Conservation (phyloP, 2,329 filamentous ascomycete species). For the Sporothrix inflata region DNA sequence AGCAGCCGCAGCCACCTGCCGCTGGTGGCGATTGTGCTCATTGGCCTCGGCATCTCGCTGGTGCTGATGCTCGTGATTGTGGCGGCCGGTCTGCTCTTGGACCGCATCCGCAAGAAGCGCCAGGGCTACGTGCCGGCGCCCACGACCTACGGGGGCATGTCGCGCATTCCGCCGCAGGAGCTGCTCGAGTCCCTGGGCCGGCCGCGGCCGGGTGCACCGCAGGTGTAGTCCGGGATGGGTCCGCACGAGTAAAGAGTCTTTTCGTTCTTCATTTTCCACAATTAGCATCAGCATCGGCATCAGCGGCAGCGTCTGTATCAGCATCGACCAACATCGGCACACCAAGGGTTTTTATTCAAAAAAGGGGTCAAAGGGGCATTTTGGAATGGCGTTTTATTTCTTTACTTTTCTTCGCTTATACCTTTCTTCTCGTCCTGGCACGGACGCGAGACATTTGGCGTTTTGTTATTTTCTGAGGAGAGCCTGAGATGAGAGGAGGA, state of each 20-base stretch:
- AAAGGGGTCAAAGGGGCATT: not conserved
- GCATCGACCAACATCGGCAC: not conserved
- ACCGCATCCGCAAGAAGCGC: slow-evolving; percentile 73
- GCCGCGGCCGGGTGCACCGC: slow-evolving; percentile 53
- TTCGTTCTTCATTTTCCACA: slow-evolving; percentile 1
- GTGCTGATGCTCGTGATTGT: slow-evolving; percentile 78
- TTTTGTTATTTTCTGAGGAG: not conserved
- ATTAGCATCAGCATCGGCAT: not conserved
- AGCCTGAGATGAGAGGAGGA: not conserved
- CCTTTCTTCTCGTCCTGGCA: not conserved
- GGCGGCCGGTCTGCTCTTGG: slow-evolving; percentile 71
- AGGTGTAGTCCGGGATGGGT: slow-evolving; percentile 46
- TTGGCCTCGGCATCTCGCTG: slow-evolving; percentile 77
- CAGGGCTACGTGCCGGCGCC: slow-evolving; percentile 82
- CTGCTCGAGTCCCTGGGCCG: slow-evolving; percentile 58
- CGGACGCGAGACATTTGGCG: slow-evolving; percentile 2
- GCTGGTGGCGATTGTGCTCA: slow-evolving; percentile 77
- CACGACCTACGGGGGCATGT: slow-evolving; percentile 63
- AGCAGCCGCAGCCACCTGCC: slow-evolving; percentile 60
- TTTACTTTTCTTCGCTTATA: not conserved
- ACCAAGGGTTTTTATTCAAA: not conserved
- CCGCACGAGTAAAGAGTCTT: not conserved
- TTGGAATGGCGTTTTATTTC: slow-evolving; percentile 14
- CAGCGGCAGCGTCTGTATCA: not conserved
- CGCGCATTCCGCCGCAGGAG: slow-evolving; percentile 64